Evolutionary conservation across 2,329 filamentous ascomycete species (phyloP), one percentile per base, ranked within the genome.

Genomic region (Pleomassaria siparia): DNA sequence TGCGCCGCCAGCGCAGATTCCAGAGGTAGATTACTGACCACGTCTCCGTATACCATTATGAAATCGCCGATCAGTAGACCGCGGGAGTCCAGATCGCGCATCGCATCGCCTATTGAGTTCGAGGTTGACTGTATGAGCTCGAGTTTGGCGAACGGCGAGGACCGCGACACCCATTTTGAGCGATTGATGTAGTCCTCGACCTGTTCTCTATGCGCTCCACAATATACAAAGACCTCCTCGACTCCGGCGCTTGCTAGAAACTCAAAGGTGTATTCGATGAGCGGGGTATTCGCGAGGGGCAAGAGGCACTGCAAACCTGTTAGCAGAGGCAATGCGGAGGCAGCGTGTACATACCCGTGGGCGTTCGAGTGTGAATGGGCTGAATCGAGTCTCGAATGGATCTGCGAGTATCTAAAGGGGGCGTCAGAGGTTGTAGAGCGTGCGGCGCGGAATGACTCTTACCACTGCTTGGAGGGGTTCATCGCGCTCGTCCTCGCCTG

Each of bases 251-350:
- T 92, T 55, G 91, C 91, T 1, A 99, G 84, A 64, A 96, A 97
- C 67, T 97, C 91, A 63, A 97, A 85, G 3, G 92, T 97, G 71
- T 99, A 97, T 72, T 99, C 94, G 74, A 99, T 95, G 54, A 99
- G 79, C 28, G 94, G 92, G 1, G 87, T 91, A 71, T 97, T 97
- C 50, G 90, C 94, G 50, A 99, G 80, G 10, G 92, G 91, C 6
- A 99, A 80, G 25, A 99, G 86, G 76, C 94, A 97, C 89, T 95
- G 63, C 24, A 40, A 43, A 44, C 39, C 32, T 36, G 49, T 70
- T 53, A 70, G 64, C 29, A 49, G 41, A 18, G 3, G 40, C 13
- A 30, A 15, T 32, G 22, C 21, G 8, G 4, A 10, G 20, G 4
- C n/a, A 9, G 28, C 29, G 32, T 10, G 30, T 52, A 73, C 81